Conservation (phyloP, 148 eudicot species). For the Rhododendron vialii region DNA sequence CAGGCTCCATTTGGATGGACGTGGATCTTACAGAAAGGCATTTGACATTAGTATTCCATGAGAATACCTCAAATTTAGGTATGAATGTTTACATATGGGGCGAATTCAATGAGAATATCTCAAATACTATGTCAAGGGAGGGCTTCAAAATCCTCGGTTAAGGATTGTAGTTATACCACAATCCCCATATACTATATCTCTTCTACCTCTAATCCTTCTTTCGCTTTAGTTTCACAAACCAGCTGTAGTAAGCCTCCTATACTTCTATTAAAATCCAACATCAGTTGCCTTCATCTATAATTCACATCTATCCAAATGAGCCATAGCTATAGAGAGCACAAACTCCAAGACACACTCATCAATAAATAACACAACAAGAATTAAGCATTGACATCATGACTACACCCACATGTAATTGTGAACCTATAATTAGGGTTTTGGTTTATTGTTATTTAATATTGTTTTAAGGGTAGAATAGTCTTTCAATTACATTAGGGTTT, state of each 20-base stretch:
- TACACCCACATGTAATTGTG: background rate
- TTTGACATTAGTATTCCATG: background rate
- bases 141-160: background rate
- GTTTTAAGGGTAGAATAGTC: background rate
- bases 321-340: background rate
- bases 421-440: too few relatives aligned
- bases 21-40: background rate
- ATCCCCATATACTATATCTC: background rate
- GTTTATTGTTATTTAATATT: too few relatives aligned
- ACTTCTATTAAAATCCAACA: background rate
- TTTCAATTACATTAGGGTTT: background rate
- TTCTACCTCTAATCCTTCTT: background rate
- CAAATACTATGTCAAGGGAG: background rate
- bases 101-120: background rate
- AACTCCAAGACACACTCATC: background rate
- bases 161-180: background rate
- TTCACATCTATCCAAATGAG: background rate
- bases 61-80: background rate
- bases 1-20: background rate
- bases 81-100: background rate
- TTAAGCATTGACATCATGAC: background rate
- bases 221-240: background rate
- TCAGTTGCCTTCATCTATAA: background rate
- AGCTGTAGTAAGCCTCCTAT: background rate
- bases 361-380: background rate